Evolutionary conservation across 164 flowering plant genomes (phyloP).

Genomic region (Saururus chinensis): DNA sequence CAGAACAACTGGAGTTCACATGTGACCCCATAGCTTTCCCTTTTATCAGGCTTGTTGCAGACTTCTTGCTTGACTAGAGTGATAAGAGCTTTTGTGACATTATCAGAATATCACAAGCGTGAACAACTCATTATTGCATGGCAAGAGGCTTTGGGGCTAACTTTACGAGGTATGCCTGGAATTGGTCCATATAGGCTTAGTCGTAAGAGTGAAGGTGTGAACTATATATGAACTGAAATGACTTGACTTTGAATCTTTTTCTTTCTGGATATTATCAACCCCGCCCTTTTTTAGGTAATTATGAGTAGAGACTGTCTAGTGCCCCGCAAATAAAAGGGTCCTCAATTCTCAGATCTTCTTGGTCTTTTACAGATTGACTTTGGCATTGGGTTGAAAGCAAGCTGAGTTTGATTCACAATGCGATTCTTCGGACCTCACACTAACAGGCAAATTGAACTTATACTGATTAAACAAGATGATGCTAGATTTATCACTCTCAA

Average conservation of each 20-base stretch:
- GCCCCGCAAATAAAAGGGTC: too few relatives aligned
- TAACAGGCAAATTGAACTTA: too few relatives aligned
- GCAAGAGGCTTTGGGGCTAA: neutral
- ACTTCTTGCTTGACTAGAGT: neutral
- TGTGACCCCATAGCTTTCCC: neutral
- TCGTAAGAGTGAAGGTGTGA: slow-evolving; percentile 11
- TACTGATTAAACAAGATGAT: too few relatives aligned
- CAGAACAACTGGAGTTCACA: neutral
- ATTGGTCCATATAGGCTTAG: slow-evolving; percentile 2
- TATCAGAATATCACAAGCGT: neutral
- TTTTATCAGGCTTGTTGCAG: neutral
- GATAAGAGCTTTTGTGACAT: neutral
- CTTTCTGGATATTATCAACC: slow-evolving; percentile 1
- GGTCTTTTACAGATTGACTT: too few relatives aligned
- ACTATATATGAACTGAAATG: slow-evolving; percentile 5
- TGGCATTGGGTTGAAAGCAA: too few relatives aligned
- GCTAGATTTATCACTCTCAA: too few relatives aligned
- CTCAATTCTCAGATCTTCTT: too few relatives aligned
- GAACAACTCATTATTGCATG: neutral
- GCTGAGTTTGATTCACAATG: too few relatives aligned
- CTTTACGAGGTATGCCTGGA: slow-evolving; percentile 2
- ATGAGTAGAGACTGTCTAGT: slow-evolving; percentile 4
- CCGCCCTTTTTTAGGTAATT: slow-evolving; percentile 10
- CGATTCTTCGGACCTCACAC: too few relatives aligned
- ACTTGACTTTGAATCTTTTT: slow-evolving; percentile 1